Base-by-base conservation (phyloP, 352 stramenopile species). In the Globisporangium okanoganense region DNA sequence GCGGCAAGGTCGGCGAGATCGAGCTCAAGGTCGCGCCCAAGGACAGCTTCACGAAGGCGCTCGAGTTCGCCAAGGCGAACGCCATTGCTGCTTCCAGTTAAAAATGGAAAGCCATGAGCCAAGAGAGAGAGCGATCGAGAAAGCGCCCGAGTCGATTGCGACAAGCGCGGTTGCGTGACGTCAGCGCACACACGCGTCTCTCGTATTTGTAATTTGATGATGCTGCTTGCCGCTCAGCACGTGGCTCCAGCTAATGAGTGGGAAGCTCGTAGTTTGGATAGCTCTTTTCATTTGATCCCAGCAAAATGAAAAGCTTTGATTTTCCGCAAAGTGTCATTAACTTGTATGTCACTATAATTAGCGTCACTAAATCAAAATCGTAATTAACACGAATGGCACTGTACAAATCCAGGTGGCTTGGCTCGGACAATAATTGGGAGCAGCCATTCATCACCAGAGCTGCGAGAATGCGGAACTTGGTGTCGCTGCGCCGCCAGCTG, bases 31-130 rank as follows among this genome's bases (percentile, higher is more conserved):
- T 93, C 56, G 72, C 78, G 45, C 87, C 87, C n/a, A 55, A 85
- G 33, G 85, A 94, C 59, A 95, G 87, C 66, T 84, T 94, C 68
- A 82, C 58, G 59, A 91, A 89, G 71, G 79, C 76, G 45, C 72
- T 95, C 12, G 82, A 64, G 48, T 95, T 92, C 62, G 82, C 33
- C 47, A 67, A 67, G 49, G 56, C 54, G 48, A 47, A 67, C 24
- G 55, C 62, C 12, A 24, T 54, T 24, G 24, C 29, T 56, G 29
- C 29, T 12, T 25, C 53, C 43, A 61, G 61, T 44, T 66, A 53
- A 61, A 31, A 25, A 22, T 18, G 49, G 35, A 10, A 44, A 33
- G 14, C 18, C 29, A 2, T n/a, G 8, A 56, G 49, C 31, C 49
- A 4, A 35, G 4, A 24, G 45, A 52, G 45, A 56, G 49, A 12